phyloP scores from a whole-genome alignment of 257 asterid genomes.

The Penstemon barbatus region DNA sequence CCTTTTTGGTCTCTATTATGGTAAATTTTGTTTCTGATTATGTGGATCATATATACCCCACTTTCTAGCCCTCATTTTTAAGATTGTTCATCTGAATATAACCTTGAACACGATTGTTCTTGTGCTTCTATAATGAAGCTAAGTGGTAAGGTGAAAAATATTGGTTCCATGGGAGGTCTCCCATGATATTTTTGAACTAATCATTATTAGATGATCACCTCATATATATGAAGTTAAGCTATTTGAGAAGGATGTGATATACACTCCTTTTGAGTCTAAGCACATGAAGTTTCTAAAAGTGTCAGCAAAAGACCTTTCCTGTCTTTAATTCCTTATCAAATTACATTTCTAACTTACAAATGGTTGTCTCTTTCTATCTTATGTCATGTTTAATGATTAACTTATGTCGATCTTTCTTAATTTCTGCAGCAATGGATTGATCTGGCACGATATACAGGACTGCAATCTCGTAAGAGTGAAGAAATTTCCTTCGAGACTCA shows the following conservation, averaged over 20 bases:
- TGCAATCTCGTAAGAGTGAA: constrained; percentile 67
- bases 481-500: constrained; percentile 31
- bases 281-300: background rate
- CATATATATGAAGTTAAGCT: background rate
- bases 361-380: background rate
- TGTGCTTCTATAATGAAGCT: background rate
- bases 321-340: background rate
- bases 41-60: too few relatives aligned
- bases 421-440: constrained; percentile 93
- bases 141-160: background rate
- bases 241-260: background rate
- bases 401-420: constrained; percentile 29
- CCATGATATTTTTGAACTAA: background rate
- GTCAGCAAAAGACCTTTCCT: background rate
- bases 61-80: background rate
- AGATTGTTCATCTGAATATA: background rate
- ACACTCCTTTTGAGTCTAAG: background rate
- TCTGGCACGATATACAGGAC: constrained; percentile 82
- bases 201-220: constrained; percentile 8
- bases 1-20: background rate
- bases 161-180: background rate
- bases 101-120: background rate
- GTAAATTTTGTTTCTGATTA: background rate
- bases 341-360: constrained; percentile 3
- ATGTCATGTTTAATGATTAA: constrained; percentile 2